phyloP scores from a whole-genome alignment of 2,329 filamentous ascomycete genomes.

The Aspergillus pseudoglaucus region DNA sequence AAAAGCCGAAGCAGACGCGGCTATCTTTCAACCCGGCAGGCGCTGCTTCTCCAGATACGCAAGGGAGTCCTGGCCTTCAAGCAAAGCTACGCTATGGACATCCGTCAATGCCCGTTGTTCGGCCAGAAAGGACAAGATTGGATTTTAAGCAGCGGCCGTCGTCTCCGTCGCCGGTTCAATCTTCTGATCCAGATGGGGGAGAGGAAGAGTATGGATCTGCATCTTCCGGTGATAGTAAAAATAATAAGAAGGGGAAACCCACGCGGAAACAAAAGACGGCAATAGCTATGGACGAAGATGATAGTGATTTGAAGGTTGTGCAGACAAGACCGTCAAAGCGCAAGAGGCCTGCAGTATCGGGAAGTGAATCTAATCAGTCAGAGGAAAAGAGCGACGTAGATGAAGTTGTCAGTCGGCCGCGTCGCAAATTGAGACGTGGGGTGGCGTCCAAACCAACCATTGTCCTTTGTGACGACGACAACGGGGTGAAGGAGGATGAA shows the following conservation, averaged over 20 bases:
- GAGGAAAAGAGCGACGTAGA: constrained; percentile 23
- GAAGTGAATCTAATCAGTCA: constrained; percentile 1
- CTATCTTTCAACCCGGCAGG: constrained; percentile 36
- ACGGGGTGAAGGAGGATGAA: constrained; percentile 4
- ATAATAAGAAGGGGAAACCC: background rate
- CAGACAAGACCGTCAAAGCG: constrained; percentile 6
- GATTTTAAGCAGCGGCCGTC: constrained; percentile 3
- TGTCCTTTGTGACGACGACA: constrained; percentile 22
- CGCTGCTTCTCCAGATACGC: constrained; percentile 19
- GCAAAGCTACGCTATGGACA: constrained; percentile 29
- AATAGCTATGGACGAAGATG: constrained; percentile 6
- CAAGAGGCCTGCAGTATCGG: constrained; percentile 10
- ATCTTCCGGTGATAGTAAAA: background rate
- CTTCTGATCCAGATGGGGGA: background rate
- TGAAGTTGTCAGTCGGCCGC: constrained; percentile 17
- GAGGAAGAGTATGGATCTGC: background rate
- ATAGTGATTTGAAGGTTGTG: constrained; percentile 10
- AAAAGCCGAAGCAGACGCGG: constrained; percentile 34
- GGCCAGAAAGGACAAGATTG: constrained; percentile 6
- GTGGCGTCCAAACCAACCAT: constrained; percentile 18
- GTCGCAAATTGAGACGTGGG: constrained; percentile 24
- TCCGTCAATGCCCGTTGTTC: constrained; percentile 17
- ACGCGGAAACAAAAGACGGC: background rate
- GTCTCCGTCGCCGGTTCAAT: constrained; percentile 2
- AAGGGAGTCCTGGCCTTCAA: constrained; percentile 16